phyloP scores from a whole-genome alignment of 768 basidiomycete genomes.

The Termitomyces sp. region DNA sequence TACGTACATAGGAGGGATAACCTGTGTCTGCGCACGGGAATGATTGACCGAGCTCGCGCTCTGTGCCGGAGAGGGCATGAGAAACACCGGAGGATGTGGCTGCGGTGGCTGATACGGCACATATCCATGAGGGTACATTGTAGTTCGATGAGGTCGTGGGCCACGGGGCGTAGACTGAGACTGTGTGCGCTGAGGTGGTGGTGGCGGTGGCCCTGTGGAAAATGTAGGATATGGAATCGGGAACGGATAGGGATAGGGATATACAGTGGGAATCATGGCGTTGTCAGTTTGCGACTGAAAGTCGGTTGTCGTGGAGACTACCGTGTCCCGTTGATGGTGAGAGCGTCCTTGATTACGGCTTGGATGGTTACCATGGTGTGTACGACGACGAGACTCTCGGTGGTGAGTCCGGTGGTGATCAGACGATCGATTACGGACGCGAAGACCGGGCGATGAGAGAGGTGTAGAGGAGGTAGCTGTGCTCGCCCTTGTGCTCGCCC shows the following conservation, averaged over 20 bases:
- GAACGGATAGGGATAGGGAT: slow-evolving; percentile 26
- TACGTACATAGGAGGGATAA: slow-evolving; percentile 14
- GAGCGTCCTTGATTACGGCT: slow-evolving; percentile 8
- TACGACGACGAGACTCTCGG: slow-evolving; percentile 5
- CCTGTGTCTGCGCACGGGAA: slow-evolving; percentile 3
- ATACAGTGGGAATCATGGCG: slow-evolving; percentile 23
- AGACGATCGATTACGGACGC: slow-evolving; percentile 6
- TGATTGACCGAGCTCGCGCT: slow-evolving; percentile 7
- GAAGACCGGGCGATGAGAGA: slow-evolving; percentile 8
- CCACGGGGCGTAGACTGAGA: slow-evolving; percentile 16
- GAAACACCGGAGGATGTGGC: slow-evolving; percentile 16
- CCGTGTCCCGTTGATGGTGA: slow-evolving; percentile 11
- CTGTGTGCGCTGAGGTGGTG: slow-evolving; percentile 5
- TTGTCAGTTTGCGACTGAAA: slow-evolving; percentile 8
- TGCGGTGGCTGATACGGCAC: slow-evolving; percentile 25
- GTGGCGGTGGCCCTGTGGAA: not conserved
- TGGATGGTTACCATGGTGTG: not conserved
- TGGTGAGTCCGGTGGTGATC: slow-evolving; percentile 17
- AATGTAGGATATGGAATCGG: slow-evolving; percentile 20
- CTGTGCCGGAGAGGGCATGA: slow-evolving; percentile 14
- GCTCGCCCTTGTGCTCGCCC: slow-evolving; percentile 17
- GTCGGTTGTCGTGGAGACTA: slow-evolving; percentile 8
- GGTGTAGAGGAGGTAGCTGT: slow-evolving; percentile 15
- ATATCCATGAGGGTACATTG: slow-evolving; percentile 23
- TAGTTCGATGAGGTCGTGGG: slow-evolving; percentile 16